Conservation (phyloP, 768 basidiomycete genomes). For the Macrocybe gigantea region DNA sequence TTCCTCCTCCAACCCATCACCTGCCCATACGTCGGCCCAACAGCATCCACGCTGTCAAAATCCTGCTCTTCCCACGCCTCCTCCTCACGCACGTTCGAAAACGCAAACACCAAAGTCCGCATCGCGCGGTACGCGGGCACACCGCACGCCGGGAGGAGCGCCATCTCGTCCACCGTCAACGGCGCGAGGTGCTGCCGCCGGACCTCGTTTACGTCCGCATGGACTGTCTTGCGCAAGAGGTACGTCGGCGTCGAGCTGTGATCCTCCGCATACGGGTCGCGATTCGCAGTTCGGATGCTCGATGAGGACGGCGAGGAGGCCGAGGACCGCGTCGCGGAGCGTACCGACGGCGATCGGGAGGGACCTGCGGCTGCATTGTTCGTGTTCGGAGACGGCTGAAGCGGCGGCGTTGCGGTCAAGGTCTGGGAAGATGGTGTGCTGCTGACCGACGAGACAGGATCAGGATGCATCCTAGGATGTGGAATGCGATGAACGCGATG, state of each 20-base stretch:
- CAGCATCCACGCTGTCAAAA: constrained; percentile 8
- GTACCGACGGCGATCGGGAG: constrained; percentile 5
- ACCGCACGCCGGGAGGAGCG: constrained; percentile 74
- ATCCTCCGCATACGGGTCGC: background rate
- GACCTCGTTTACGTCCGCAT: no score
- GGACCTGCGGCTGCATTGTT: constrained; percentile 1
- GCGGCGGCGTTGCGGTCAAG: constrained; percentile 8
- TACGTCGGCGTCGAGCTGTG: background rate
- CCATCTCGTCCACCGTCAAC: constrained; percentile 63
- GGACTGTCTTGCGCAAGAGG: no score
- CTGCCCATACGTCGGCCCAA: constrained; percentile 1
- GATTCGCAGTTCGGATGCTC: background rate
- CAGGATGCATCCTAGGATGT: constrained; percentile 40
- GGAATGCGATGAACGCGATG: constrained; percentile 72
- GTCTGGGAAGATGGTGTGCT: background rate
- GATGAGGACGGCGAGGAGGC: background rate
- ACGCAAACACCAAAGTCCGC: constrained; percentile 54
- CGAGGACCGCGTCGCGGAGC: constrained; percentile 4
- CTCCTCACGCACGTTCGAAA: constrained; percentile 13
- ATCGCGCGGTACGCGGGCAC: constrained; percentile 81
- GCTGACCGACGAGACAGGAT: constrained; percentile 10
- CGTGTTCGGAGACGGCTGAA: constrained; percentile 8
- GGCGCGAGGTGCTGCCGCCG: constrained; percentile 6
- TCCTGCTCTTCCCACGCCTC: background rate
- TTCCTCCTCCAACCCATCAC: constrained; percentile 4